Percentiles rank a stretch among this genome's conserved stretches.
These are phyloP conservation scores for Lathyrus aphaca DNA, from an alignment of 306 rosid genomes.

Conservation along the genomic window DNA sequence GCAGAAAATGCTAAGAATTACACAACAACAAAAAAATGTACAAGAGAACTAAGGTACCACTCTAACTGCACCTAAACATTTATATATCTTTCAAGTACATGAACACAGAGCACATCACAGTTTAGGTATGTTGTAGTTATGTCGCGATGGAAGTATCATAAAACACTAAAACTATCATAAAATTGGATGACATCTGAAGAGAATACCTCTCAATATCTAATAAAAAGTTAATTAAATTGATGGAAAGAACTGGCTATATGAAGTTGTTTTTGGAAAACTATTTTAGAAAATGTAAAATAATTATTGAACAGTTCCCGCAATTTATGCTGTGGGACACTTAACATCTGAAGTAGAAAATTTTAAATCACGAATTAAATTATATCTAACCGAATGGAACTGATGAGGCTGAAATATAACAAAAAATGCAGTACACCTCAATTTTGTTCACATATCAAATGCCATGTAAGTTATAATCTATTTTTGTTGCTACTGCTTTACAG, in stretches of 20 bases:
- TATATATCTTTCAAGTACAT: conserved; percentile 25
- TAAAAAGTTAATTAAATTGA: background rate
- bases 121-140: background rate
- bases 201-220: conserved; percentile 9
- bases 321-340: conserved; percentile 11
- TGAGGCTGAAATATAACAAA: background rate
- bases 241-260: background rate
- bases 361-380: background rate
- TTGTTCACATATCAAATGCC: background rate
- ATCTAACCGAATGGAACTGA: background rate
- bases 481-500: background rate
- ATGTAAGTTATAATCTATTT: background rate
- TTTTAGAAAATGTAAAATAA: conserved; percentile 16
- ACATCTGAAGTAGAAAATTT: background rate
- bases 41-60: background rate
- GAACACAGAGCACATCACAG: background rate
- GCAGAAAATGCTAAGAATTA: conserved; percentile 16
- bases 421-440: background rate
- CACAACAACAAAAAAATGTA: background rate
- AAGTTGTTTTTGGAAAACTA: conserved; percentile 8
- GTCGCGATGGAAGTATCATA: background rate
- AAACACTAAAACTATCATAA: conserved; percentile 15
- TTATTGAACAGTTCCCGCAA: background rate
- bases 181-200: conserved; percentile 22
- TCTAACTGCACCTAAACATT: conserved; percentile 5